Evolutionary conservation across 2,329 filamentous ascomycete species (phyloP).

Genomic region (Xylaria sp.): DNA sequence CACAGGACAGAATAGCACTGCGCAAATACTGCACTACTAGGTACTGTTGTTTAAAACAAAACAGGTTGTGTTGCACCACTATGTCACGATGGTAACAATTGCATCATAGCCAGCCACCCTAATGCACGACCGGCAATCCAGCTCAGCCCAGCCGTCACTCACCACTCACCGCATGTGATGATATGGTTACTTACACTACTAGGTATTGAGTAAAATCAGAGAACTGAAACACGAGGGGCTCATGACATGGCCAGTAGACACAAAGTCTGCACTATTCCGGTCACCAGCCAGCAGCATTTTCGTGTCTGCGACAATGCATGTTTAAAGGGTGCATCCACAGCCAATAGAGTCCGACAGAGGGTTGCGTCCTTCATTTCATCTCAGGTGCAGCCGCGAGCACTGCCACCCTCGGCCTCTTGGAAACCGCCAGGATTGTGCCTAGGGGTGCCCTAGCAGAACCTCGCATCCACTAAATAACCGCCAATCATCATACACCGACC

Average conservation of each 20-base stretch:
- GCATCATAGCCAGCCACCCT: slow-evolving; percentile 28
- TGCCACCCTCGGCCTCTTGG: slow-evolving; percentile 33
- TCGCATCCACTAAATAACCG: slow-evolving; percentile 2
- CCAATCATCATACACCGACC: slow-evolving; percentile 23
- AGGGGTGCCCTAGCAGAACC: background rate
- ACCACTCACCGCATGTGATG: slow-evolving; percentile 6
- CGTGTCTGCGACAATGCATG: slow-evolving; percentile 36
- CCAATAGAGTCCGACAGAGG: slow-evolving; percentile 22
- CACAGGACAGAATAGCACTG: background rate
- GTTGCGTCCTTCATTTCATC: slow-evolving; percentile 35
- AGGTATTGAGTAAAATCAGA: background rate
- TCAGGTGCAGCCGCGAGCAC: slow-evolving; percentile 31
- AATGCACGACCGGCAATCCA: slow-evolving; percentile 1
- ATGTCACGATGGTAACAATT: slow-evolving; percentile 35
- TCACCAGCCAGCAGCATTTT: slow-evolving; percentile 17
- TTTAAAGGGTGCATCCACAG: slow-evolving; percentile 23
- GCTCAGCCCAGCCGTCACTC: background rate
- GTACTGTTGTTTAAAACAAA: slow-evolving; percentile 12
- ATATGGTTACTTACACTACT: background rate
- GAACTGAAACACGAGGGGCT: slow-evolving; percentile 28
- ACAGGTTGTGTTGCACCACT: slow-evolving; percentile 28
- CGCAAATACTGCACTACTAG: background rate
- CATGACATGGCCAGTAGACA: slow-evolving; percentile 11
- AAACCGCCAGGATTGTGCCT: slow-evolving; percentile 21
- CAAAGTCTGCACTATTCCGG: slow-evolving; percentile 11